Evolutionary conservation across 2,329 filamentous ascomycete species (phyloP).

Genomic region (Fusarium napiforme): DNA sequence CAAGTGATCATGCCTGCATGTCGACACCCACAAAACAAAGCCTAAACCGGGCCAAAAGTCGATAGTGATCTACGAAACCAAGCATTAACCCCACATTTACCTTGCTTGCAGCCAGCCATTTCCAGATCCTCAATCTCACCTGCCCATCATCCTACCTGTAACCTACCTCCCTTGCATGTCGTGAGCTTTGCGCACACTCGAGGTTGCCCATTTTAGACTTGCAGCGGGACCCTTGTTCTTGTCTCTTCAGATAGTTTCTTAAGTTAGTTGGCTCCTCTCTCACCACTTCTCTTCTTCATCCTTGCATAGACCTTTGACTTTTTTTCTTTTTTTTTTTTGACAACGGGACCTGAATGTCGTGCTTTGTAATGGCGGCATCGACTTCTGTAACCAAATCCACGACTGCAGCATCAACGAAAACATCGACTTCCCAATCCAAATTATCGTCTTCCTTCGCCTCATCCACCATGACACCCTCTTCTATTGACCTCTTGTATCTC

Average conservation of each 20-base stretch:
- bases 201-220: conserved; percentile 21
- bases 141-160: not conserved
- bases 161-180: not conserved
- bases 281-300: not conserved
- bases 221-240: conserved; percentile 18
- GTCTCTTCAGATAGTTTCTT: not conserved
- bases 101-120: conserved; percentile 26
- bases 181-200: conserved; percentile 16
- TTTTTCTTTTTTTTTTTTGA: not conserved
- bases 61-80: conserved; percentile 33
- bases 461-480: conserved; percentile 54
- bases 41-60: not conserved
- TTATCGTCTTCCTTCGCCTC: conserved; percentile 10
- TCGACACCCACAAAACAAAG: conserved; percentile 30
- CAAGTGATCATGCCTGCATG: conserved; percentile 18
- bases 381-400: not conserved
- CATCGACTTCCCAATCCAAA: conserved; percentile 7
- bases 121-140: conserved; percentile 28
- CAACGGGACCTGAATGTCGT: not conserved
- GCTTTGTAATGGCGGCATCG: conserved; percentile 19
- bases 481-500: conserved; percentile 77
- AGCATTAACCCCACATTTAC: conserved; percentile 31
- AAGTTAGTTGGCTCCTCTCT: not conserved
- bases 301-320: not conserved
- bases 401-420: conserved; percentile 1